Conservation (phyloP, 768 basidiomycete species). For the Hygrophoropsis aurantiaca region DNA sequence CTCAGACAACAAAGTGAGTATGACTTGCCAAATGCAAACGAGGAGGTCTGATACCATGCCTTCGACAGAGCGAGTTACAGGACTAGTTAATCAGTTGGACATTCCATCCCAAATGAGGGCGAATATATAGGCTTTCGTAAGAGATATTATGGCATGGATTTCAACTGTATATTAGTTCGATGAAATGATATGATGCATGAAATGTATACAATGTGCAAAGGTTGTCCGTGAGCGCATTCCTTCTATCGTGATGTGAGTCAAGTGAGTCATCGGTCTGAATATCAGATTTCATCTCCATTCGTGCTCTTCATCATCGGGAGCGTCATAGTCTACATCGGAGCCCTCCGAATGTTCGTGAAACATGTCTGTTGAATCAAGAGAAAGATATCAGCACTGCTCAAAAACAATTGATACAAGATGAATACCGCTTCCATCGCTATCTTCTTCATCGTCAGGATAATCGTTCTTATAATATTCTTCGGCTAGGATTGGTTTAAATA, state of each 20-base stretch:
- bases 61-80: too few relatives aligned
- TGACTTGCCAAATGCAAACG: not conserved
- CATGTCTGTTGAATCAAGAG: constrained; percentile 39
- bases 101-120: too few relatives aligned
- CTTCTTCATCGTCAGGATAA: constrained; percentile 71
- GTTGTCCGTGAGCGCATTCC: too few relatives aligned
- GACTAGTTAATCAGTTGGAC: too few relatives aligned
- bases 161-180: too few relatives aligned
- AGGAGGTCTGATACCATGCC: too few relatives aligned
- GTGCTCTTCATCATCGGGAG: constrained; percentile 29
- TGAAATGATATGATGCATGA: too few relatives aligned
- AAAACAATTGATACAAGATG: constrained; percentile 4
- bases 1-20: not conserved
- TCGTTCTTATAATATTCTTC: constrained; percentile 87
- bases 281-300: constrained; percentile 30
- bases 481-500: constrained; percentile 38
- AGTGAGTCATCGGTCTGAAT: not conserved
- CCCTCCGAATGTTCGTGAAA: constrained; percentile 57
- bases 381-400: constrained; percentile 1
- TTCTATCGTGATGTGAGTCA: too few relatives aligned
- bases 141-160: too few relatives aligned
- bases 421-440: constrained; percentile 40
- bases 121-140: too few relatives aligned
- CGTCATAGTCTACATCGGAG: constrained; percentile 38
- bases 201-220: too few relatives aligned